These are phyloP conservation scores for Xerocomellus dryophilus DNA, from an alignment of 768 basidiomycete genomes.

Conservation along the genomic window DNA sequence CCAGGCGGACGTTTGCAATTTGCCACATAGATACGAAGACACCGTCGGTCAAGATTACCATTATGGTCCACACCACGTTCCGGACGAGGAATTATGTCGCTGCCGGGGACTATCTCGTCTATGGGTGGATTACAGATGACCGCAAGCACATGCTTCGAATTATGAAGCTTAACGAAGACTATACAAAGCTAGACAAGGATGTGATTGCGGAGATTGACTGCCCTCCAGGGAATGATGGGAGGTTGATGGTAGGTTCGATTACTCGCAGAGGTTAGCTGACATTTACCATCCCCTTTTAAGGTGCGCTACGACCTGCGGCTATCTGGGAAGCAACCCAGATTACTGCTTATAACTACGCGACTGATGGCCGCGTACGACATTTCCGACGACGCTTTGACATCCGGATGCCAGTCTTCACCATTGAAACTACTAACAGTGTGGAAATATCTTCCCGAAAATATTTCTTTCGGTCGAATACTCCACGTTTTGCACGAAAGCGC, in stretches of 20 bases:
- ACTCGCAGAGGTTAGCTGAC: background rate
- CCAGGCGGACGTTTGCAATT: conserved; percentile 26
- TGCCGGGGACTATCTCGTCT: conserved; percentile 26
- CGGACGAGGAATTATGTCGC: conserved; percentile 26
- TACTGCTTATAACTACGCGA: conserved; percentile 27
- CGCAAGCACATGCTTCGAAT: conserved; percentile 29
- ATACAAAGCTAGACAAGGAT: conserved; percentile 21
- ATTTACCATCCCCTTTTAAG: conserved; percentile 8
- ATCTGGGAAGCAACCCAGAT: conserved; percentile 23
- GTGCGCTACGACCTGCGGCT: conserved; percentile 30
- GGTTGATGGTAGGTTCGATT: conserved; percentile 21
- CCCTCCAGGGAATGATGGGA: conserved; percentile 26
- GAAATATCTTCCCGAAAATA: conserved; percentile 18
- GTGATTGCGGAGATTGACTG: conserved; percentile 27
- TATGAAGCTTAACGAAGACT: conserved; percentile 30
- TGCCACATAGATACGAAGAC: conserved; percentile 26
- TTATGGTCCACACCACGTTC: conserved; percentile 23
- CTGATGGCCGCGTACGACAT: conserved; percentile 31
- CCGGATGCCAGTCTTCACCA: conserved; percentile 6
- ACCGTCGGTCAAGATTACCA: conserved; percentile 25
- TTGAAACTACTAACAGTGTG: conserved; percentile 16
- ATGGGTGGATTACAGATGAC: conserved; percentile 31
- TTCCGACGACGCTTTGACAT: conserved; percentile 16
- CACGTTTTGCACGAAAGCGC: conserved; percentile 27
- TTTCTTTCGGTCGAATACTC: conserved; percentile 29